These are phyloP conservation scores for Phytophthora ohioensis DNA, from an alignment of 352 stramenopile species.

Conservation along the genomic window DNA sequence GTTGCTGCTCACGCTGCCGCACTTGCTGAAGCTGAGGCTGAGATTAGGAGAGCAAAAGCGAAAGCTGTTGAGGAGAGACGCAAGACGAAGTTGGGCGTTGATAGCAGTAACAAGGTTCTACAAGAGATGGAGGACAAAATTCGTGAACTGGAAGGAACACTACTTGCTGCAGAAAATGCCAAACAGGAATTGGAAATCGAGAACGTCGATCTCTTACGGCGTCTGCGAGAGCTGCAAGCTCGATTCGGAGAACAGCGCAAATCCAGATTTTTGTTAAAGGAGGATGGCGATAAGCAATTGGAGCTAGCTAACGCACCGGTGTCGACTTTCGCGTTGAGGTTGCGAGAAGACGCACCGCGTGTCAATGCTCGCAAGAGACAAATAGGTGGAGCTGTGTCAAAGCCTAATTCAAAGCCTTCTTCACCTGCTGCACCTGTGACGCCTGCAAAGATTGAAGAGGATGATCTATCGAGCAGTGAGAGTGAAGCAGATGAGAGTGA, in stretches of 20 bases:
- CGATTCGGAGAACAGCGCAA: constrained; percentile 43
- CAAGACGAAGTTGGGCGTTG: constrained; percentile 33
- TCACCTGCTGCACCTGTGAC: neutral
- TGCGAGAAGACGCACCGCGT: constrained; percentile 34
- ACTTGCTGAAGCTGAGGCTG: constrained; percentile 40
- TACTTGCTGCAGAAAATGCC: constrained; percentile 37
- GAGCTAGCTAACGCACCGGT: constrained; percentile 27
- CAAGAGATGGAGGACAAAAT: constrained; percentile 55
- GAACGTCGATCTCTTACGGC: constrained; percentile 59
- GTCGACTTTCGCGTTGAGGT: constrained; percentile 53
- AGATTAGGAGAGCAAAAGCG: constrained; percentile 38
- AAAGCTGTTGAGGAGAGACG: constrained; percentile 35
- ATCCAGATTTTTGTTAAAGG: neutral
- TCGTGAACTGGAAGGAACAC: constrained; percentile 42
- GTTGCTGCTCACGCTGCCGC: constrained; percentile 41
- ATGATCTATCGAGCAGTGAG: constrained; percentile 61
- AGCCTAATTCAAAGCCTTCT: constrained; percentile 3
- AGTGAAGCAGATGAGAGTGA: constrained; percentile 55
- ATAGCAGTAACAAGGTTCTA: constrained; percentile 41
- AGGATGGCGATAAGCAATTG: constrained; percentile 5
- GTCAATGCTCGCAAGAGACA: constrained; percentile 22
- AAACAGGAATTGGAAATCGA: constrained; percentile 59
- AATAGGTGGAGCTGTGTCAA: neutral
- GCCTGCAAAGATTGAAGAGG: constrained; percentile 35
- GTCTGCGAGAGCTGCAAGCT: constrained; percentile 59